Base-by-base conservation (phyloP, 2,329 filamentous ascomycete genomes). In the Cercospora citrullina region DNA sequence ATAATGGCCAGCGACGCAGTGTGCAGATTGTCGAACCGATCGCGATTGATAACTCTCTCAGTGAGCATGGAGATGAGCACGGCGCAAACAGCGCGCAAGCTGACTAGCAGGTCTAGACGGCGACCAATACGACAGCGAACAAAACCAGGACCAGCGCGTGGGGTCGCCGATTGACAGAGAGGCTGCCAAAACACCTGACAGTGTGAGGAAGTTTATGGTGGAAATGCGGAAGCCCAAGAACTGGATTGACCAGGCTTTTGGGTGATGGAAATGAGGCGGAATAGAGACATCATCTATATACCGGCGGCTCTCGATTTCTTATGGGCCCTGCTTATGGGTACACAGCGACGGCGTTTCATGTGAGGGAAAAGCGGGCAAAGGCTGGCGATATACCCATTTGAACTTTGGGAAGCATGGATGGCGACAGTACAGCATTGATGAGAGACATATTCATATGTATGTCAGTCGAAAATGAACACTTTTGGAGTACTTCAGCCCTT, bases 21-120 rank as follows among this genome's bases (percentile, higher is more conserved):
- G 71, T 72, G 36, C 71, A 72, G 58, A 69, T 72, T 51, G 66
- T 70, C 31, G 71, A 72, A 33, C 69, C 71, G 21, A 70, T 71
- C 10, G 64, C 71, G 28, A 64, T 66, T 45, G 64, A 64, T 31
- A 61, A 53, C 64, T 60, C 55, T 60, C 53, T 60, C 60, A 68
- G 69, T 71, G 69, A 71, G 69, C 64, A 69, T 57, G 55, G 59
- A 62, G 65, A 72, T 36, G 64, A 67, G 23, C 62, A 68, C 33
- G 65, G 66, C 42, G 51, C 62, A 57, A 64, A 64, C 51, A 64
- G 65, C 55, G 61, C 64, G 63, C 60, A 53, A 63, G 70, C 68
- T 70, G 67, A 70, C 66, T 63, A 67, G 60, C 63, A 48, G 63
- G 65, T 60, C 59, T 68, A 69, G 67, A 69, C 67, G 71, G 65